Evolutionary conservation across 768 basidiomycete species (phyloP), one percentile per base, ranked within the genome.

Genomic region (Cyathus striatus): DNA sequence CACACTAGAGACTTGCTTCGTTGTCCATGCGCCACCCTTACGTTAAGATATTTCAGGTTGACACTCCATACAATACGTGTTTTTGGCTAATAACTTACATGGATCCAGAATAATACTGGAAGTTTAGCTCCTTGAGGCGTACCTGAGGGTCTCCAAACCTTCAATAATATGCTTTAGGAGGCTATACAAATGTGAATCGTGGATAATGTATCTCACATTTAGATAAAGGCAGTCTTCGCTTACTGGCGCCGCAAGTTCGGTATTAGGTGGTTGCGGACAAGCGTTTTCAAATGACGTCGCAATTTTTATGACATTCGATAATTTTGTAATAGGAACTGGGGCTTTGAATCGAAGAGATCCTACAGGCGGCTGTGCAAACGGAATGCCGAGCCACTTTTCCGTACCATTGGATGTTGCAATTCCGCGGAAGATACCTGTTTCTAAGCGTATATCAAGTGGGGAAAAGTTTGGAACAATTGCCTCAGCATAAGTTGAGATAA

Each of bases 361-460:
- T 0, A 77, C 49, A 0, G 83, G 83, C 2, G 81, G 67, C 46
- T 72, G 59, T 3, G 78, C 82, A 44, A 66, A 86, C 1, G 75
- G 81, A 24, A 86, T 71, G 2, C 81, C 81, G 10, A 81, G 65
- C 72, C 79, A 85, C 53, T 66, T 65, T 39, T 81, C 75, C 7
- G 71, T 70, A 6, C 69, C 71, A 37, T 72, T 71, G 0, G 60
- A 37, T 10, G 64, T 66, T 6, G 61, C 44, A 4, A 72, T 48
- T 6, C 78, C 79, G 2, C 66, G 69, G 46, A 78, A 78, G 0
- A 59, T 65, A 4, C 79, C 79, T 5, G 63, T 68, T 7, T 56
- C 62, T 6, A 75, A 50, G 4, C 42, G 46, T 13, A 78, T 61
- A 14, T 74, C 67, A 17, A 71, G 59, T n/a, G n/a, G n/a, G n/a